phyloP scores from a whole-genome alignment of 371 early-diverging fungal species.

The Haplosporangium sp. region DNA sequence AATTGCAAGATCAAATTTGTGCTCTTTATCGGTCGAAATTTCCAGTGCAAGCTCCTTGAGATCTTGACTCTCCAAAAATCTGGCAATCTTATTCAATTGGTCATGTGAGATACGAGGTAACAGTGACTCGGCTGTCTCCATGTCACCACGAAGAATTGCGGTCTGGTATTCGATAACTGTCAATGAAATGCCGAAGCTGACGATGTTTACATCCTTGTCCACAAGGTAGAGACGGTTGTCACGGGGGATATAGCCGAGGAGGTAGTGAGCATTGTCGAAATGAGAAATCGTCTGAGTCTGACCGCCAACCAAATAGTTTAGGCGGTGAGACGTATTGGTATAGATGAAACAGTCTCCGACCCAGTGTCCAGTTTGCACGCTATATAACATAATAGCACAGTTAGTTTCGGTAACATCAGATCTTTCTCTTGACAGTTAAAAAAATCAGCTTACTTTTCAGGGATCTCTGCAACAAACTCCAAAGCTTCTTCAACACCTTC shows the following conservation, averaged over 20 bases:
- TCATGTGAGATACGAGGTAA: slow-evolving; percentile 88
- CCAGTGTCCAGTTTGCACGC: slow-evolving; percentile 94
- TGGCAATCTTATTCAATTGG: slow-evolving; percentile 91
- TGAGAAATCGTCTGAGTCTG: slow-evolving; percentile 94
- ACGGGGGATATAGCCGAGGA: slow-evolving; percentile 93
- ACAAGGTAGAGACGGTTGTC: slow-evolving; percentile 95
- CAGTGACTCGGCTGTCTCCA: slow-evolving; percentile 81
- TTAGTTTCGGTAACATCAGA: background rate
- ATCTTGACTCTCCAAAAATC: slow-evolving; percentile 94
- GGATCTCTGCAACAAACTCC: slow-evolving; percentile 92
- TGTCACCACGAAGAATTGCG: slow-evolving; percentile 92
- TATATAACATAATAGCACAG: slow-evolving; percentile 21
- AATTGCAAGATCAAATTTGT: slow-evolving; percentile 95
- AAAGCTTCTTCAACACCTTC: slow-evolving; percentile 98
- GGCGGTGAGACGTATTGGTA: slow-evolving; percentile 88
- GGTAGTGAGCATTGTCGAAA: slow-evolving; percentile 91
- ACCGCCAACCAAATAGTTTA: slow-evolving; percentile 95
- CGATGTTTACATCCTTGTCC: slow-evolving; percentile 93
- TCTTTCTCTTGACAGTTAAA: background rate
- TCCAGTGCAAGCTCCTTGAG: slow-evolving; percentile 92
- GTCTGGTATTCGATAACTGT: slow-evolving; percentile 97
- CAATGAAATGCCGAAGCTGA: slow-evolving; percentile 92
- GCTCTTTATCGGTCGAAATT: slow-evolving; percentile 93
- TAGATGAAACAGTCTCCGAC: slow-evolving; percentile 99
- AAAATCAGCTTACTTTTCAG: slow-evolving; percentile 68